Evolutionary conservation across 306 rosid species (phyloP).

Genomic region (Clitoria ternatea): DNA sequence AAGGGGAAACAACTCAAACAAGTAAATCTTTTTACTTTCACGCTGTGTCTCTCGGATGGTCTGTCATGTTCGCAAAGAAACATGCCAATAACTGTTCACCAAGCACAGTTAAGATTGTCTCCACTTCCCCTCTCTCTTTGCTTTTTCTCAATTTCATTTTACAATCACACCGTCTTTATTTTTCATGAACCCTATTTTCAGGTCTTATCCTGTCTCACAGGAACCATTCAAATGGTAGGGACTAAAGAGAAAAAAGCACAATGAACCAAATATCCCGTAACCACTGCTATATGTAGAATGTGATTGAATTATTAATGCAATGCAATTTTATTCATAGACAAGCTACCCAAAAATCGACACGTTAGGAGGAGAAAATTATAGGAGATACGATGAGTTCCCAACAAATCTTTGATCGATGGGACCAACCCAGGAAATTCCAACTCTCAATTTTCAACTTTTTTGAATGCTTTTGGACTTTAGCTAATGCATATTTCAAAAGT

Average conservation of each 20-base stretch:
- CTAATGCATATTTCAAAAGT: background rate
- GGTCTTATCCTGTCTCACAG: background rate
- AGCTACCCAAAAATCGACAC: background rate
- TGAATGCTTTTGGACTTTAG: background rate
- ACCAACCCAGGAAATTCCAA: conserved; percentile 11
- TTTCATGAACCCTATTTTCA: background rate
- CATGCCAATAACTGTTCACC: background rate
- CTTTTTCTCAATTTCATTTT: background rate
- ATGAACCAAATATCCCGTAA: background rate
- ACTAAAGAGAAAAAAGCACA: background rate
- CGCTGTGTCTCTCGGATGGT: background rate
- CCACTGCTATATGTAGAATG: background rate
- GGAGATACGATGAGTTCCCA: background rate
- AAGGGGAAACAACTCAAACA: no score
- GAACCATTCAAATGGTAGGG: background rate
- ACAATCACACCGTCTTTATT: background rate
- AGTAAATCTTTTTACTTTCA: background rate
- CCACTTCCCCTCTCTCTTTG: background rate
- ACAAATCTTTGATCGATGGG: conserved; percentile 13
- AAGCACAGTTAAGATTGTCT: background rate
- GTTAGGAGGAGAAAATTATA: background rate
- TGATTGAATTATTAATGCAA: background rate
- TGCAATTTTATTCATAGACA: background rate
- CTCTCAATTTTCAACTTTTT: background rate
- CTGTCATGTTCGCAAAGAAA: background rate